Conservation (phyloP, 176 grass and related monocot species). For the Olyra latifolia region DNA sequence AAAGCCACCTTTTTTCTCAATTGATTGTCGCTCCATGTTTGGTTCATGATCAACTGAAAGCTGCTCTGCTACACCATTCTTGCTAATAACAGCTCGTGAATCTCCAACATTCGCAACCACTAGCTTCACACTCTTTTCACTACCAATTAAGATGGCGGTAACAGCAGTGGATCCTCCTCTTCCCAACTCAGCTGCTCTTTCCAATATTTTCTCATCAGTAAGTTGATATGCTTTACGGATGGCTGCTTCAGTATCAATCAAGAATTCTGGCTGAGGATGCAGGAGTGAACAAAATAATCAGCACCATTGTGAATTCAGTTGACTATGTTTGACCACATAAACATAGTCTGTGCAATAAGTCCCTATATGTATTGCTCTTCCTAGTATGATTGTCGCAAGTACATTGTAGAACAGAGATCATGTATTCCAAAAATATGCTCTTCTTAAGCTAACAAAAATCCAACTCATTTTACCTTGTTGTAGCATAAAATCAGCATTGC, state of each 20-base stretch:
- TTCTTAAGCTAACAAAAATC: background rate
- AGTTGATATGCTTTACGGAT: constrained; percentile 82
- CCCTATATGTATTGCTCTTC: constrained; percentile 1
- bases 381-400: constrained; percentile 16
- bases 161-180: constrained; percentile 95
- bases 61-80: constrained; percentile 70
- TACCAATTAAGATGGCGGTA: constrained; percentile 82
- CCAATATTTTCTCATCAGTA: constrained; percentile 87
- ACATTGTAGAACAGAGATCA: background rate
- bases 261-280: constrained; percentile 80
- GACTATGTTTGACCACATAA: background rate
- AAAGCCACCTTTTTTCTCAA: constrained; percentile 90
- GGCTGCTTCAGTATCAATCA: constrained; percentile 61
- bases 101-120: constrained; percentile 95
- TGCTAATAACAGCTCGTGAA: constrained; percentile 85
- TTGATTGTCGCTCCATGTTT: constrained; percentile 52
- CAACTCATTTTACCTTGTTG: background rate
- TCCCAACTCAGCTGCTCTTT: constrained; percentile 73
- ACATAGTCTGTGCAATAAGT: constrained; percentile 8
- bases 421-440: constrained; percentile 10
- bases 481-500: background rate
- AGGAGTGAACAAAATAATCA: constrained; percentile 37
- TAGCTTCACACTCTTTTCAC: constrained; percentile 55
- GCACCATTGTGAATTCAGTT: constrained; percentile 1
- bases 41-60: constrained; percentile 94